Conservation (phyloP, 2,329 filamentous ascomycete species). For the Hypoxylon sp. region DNA sequence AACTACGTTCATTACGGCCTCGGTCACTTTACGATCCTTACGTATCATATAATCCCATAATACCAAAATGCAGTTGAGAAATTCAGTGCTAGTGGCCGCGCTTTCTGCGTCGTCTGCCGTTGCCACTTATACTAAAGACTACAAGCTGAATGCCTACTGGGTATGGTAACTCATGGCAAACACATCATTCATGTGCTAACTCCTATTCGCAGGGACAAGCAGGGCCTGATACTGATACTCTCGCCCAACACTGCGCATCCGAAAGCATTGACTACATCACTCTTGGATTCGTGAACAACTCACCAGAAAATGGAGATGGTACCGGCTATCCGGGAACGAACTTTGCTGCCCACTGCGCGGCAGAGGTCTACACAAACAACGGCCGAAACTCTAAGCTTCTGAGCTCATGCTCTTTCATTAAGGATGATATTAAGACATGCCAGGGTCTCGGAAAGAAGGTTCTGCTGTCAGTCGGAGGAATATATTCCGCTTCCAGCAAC, state of each 20-base stretch:
- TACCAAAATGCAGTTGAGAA: slow-evolving; percentile 44
- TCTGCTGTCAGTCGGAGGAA: slow-evolving; percentile 73
- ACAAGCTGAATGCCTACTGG: slow-evolving; percentile 49
- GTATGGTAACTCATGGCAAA: slow-evolving; percentile 27
- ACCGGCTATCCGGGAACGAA: slow-evolving; percentile 55
- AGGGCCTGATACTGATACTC: slow-evolving; percentile 40
- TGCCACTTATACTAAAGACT: slow-evolving; percentile 43
- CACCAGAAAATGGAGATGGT: slow-evolving; percentile 55
- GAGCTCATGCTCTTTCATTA: slow-evolving; percentile 52
- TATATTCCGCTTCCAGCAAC: slow-evolving; percentile 48
- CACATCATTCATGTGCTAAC: slow-evolving; percentile 17
- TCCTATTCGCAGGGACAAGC: slow-evolving; percentile 40
- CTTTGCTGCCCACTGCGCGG: slow-evolving; percentile 56
- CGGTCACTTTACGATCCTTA: slow-evolving; percentile 46
- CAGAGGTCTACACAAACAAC: slow-evolving; percentile 50
- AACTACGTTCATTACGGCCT: slow-evolving; percentile 47
- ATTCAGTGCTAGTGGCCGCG: slow-evolving; percentile 42
- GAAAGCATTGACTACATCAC: slow-evolving; percentile 57
- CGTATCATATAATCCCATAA: slow-evolving; percentile 39
- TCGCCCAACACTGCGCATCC: slow-evolving; percentile 51
- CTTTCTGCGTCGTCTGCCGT: slow-evolving; percentile 40
- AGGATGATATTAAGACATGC: slow-evolving; percentile 60
- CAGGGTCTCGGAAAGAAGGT: slow-evolving; percentile 72
- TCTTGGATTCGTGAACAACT: slow-evolving; percentile 56
- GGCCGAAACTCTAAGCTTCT: slow-evolving; percentile 52